Base-by-base conservation (phyloP, 345 rosid species). In the Trapa incisa region DNA sequence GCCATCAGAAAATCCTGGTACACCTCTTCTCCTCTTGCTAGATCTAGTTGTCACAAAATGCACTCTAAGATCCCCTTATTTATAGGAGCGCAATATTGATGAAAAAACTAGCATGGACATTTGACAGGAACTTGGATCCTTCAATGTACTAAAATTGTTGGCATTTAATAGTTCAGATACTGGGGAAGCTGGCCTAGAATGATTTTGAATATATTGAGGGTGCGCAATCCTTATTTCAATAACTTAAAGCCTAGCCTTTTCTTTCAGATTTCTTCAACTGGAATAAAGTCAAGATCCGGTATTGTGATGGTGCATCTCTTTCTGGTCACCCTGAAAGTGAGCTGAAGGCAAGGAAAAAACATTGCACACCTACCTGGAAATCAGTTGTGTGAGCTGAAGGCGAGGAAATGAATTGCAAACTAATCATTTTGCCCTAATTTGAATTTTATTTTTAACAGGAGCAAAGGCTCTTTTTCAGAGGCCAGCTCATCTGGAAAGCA, bases 401-500 rank as follows among this genome's bases (percentile, higher is more conserved):
- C 29, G 29, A 22, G 29, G 29, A 22, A 22, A 22, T 22, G 29
- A 22, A 22, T 22, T 22, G 63, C 38, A 58, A 57, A 58, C 37
- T 32, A 35, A 58, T 1, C 33, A 32, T 58, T 33, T 58, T 33
- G 3, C 3, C 35, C 29, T 58, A 0, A 11, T 16, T 42, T 52
- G 37, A 10, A 45, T 0, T 9, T 66, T 43, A 7, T 62, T 33
- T 57, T 67, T 17, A 35, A 89, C 81, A 88, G 50, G 89, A 78
- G 65, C 77, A 86, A 14, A 62, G 68, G 45, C 89, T 90, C 75
- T 82, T 80, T 76, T 93, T 90, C 66, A 84, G 97, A 66, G 97
- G 98, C 66, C 92, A 90, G 79, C 97, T 87, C 68, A 90, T 93
- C 68, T 93, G 98, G 97, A 92, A 93, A 83, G 80, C 86, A 6